Percentiles rank a stretch among this genome's conserved stretches.
phyloP scores from a whole-genome alignment of 2,329 filamentous ascomycete species.

The Bipolaris cookei region DNA sequence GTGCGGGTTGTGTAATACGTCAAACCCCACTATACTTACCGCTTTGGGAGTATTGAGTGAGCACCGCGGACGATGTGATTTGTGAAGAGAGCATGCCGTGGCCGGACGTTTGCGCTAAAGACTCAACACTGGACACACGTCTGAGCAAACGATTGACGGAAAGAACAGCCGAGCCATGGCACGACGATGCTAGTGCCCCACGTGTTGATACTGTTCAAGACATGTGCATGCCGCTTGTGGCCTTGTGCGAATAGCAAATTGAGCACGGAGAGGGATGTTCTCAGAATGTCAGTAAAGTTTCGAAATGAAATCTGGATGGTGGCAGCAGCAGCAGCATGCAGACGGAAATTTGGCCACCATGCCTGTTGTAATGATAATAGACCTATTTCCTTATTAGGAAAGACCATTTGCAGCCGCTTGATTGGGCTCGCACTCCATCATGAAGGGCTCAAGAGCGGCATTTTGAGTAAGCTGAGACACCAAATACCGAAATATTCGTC shows the following conservation, averaged over 20 bases:
- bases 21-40: conserved; percentile 14
- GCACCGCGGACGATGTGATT: conserved; percentile 15
- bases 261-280: neutral
- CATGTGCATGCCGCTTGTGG: neutral
- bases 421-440: neutral
- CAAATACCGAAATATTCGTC: no score
- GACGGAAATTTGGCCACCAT: neutral
- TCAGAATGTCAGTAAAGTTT: neutral
- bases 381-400: neutral
- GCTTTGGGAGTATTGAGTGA: conserved; percentile 3
- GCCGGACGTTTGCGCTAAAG: conserved; percentile 3
- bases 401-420: neutral
- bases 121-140: conserved; percentile 3
- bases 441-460: no score
- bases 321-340: neutral
- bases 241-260: neutral
- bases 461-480: no score
- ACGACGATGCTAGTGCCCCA: neutral
- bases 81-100: conserved; percentile 5
- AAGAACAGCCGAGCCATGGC: neutral
- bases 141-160: conserved; percentile 3
- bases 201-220: neutral
- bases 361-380: neutral
- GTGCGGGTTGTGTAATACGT: conserved; percentile 5
- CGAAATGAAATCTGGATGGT: neutral